A percentile compares a stretch with the other conserved stretches of the same genome.
These are phyloP conservation scores for Tolypocladium paradoxum DNA, from an alignment of 2,329 filamentous ascomycete genomes.

Conservation along the genomic window DNA sequence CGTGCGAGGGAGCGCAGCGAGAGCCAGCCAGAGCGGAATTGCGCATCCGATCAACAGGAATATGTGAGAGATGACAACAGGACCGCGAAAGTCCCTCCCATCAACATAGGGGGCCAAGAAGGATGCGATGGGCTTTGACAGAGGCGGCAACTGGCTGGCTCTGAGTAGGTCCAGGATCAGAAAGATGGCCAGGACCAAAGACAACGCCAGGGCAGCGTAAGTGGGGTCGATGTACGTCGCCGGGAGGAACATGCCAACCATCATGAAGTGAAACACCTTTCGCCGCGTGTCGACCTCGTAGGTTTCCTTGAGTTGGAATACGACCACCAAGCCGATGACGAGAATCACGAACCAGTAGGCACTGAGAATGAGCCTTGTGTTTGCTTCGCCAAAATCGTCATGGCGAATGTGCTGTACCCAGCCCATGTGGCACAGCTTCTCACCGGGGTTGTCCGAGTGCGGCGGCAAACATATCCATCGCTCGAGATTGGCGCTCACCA, in stretches of 20 bases:
- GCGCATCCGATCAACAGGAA: conserved; percentile 93
- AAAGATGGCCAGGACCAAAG: conserved; percentile 71
- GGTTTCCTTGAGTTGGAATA: conserved; percentile 62
- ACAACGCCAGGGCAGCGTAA: conserved; percentile 71
- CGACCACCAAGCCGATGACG: conserved; percentile 57
- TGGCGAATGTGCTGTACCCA: conserved; percentile 58
- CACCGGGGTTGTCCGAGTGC: conserved; percentile 16
- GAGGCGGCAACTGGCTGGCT: conserved; percentile 80
- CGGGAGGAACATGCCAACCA: conserved; percentile 91
- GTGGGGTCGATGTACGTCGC: conserved; percentile 77
- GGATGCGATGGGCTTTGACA: conserved; percentile 72
- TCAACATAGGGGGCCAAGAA: conserved; percentile 94
- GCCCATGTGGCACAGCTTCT: conserved; percentile 36
- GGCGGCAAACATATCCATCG: conserved; percentile 65
- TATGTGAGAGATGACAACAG: conserved; percentile 91
- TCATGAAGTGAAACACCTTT: conserved; percentile 97
- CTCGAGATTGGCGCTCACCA: conserved; percentile 58
- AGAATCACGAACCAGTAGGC: conserved; percentile 66
- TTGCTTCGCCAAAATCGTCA: conserved; percentile 59
- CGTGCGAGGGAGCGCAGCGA: conserved; percentile 55
- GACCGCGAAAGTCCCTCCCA: conserved; percentile 81
- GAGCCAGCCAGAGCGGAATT: conserved; percentile 82
- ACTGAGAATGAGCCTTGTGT: conserved; percentile 66
- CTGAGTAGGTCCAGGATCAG: conserved; percentile 80
- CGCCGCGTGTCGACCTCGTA: conserved; percentile 92